Percentiles rank a stretch among this genome's conserved stretches.
Evolutionary conservation across 2,329 filamentous ascomycete species (phyloP).

Genomic region (Dactylellina sp.): DNA sequence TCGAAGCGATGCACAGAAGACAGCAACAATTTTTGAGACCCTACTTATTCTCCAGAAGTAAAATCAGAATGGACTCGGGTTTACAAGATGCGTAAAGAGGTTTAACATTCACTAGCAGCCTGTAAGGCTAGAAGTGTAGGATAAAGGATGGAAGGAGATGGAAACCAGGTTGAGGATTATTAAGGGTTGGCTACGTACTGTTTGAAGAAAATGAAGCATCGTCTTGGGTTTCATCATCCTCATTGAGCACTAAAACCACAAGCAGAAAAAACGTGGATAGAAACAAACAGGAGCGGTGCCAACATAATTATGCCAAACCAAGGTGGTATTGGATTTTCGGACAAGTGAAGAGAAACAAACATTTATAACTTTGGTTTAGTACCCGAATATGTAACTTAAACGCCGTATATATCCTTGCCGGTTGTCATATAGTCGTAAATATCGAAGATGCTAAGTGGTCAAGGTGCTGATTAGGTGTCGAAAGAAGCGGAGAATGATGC

Average conservation of each 20-base stretch:
- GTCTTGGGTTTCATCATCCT: slow-evolving; percentile 39
- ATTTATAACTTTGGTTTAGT: slow-evolving; percentile 18
- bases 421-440: slow-evolving; percentile 54
- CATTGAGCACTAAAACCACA: slow-evolving; percentile 48
- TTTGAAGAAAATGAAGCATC: slow-evolving; percentile 51
- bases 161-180: slow-evolving; percentile 52
- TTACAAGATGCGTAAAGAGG: slow-evolving; percentile 35
- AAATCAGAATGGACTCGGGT: slow-evolving; percentile 53
- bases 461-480: slow-evolving; percentile 41
- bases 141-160: slow-evolving; percentile 20
- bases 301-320: slow-evolving; percentile 4
- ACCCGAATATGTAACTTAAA: slow-evolving; percentile 31
- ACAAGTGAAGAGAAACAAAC: slow-evolving; percentile 5
- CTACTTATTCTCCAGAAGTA: slow-evolving; percentile 53
- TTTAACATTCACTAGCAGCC: slow-evolving; percentile 47
- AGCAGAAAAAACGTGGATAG: slow-evolving; percentile 32
- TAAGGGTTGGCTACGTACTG: slow-evolving; percentile 57
- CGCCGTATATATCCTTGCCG: slow-evolving; percentile 51
- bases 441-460: slow-evolving; percentile 55
- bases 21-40: slow-evolving; percentile 49
- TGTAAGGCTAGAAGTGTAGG: slow-evolving; percentile 26
- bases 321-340: slow-evolving; percentile 13
- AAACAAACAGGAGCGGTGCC: slow-evolving; percentile 17
- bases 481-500: slow-evolving; percentile 35
- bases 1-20: slow-evolving; percentile 46